Evolutionary conservation across 768 basidiomycete genomes (phyloP), one percentile per base, ranked within the genome.

Genomic region (Tylopilus sp.): DNA sequence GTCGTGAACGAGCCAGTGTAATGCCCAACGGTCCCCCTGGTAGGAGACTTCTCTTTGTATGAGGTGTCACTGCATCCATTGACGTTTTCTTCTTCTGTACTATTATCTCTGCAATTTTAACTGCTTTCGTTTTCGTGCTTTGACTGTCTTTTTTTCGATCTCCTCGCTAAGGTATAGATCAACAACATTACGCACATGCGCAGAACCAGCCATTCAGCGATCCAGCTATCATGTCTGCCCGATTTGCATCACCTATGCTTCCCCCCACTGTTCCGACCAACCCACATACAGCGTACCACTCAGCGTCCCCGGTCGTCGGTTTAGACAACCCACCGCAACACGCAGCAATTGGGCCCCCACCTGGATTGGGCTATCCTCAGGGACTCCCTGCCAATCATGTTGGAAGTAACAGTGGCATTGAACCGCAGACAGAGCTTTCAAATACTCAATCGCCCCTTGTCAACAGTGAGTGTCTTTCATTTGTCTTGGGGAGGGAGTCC

Each of bases 201-300:
- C 72, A 66, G 59, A 57, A 61, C 56, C 79, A 78, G 54, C 78
- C 78, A 25, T 89, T 89, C 67, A 78, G 74, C 55, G 88, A 90
- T 61, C 87, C 87, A 41, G 87, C 87, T 13, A 89, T 90, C 44
- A 88, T 90, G 86, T 85, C 87, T 30, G 86, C 85, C 21, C 79
- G 83, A 55, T 78, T 88, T 65, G 75, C 78, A 5, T 72, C 80
- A 13, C 71, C 70, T 6, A 58, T 76, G 36, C 48, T 71, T 28
- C 60, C 73, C 7, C 46, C 50, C 21, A 54, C 45, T 9, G 44
- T 52, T 21, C 45, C 58, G 3, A 37, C 46, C 12, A 62, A 58
- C 25, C 36, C 52, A n/a, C 55, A 50, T 38, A 36, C 45, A 10
- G 31, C 50, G 21, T 63, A 61, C 46, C 21, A 57, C 49, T 24